phyloP scores from a whole-genome alignment of 257 asterid species.

The Nicotiana attenuata region DNA sequence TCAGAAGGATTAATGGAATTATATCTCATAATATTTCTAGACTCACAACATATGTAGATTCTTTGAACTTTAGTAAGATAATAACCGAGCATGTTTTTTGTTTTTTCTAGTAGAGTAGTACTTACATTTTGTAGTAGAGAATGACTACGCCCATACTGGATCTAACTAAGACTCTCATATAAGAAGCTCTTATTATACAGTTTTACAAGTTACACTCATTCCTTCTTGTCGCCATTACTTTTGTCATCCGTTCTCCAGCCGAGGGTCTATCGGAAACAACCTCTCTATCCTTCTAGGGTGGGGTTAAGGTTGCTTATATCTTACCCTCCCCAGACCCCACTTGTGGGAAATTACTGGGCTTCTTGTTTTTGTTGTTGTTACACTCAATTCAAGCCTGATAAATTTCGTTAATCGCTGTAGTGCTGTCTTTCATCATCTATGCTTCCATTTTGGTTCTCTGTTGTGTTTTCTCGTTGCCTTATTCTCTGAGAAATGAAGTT shows the following conservation, averaged over 20 bases:
- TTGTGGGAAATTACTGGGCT: too few relatives aligned
- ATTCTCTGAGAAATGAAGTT: too few relatives aligned
- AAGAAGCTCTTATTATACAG: neutral
- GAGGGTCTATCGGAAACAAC: too few relatives aligned
- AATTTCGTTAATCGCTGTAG: too few relatives aligned
- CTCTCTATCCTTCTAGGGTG: accelerated
- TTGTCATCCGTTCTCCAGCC: too few relatives aligned
- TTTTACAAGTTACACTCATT: neutral
- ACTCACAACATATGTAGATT: neutral
- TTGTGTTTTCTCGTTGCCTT: too few relatives aligned
- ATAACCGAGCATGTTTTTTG: neutral
- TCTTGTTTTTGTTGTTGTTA: neutral
- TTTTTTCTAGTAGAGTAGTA: neutral
- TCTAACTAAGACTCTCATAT: too few relatives aligned
- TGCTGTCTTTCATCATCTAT: too few relatives aligned
- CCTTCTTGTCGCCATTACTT: too few relatives aligned
- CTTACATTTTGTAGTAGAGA: neutral
- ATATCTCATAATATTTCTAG: neutral
- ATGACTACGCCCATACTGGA: neutral
- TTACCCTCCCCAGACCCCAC: too few relatives aligned
- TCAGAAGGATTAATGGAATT: neutral
- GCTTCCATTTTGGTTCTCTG: too few relatives aligned
- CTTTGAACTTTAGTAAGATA: neutral
- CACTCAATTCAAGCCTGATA: neutral
- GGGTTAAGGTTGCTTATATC: too few relatives aligned